Conservation (phyloP, 2,329 filamentous ascomycete genomes). For the Fusarium bulbicola region DNA sequence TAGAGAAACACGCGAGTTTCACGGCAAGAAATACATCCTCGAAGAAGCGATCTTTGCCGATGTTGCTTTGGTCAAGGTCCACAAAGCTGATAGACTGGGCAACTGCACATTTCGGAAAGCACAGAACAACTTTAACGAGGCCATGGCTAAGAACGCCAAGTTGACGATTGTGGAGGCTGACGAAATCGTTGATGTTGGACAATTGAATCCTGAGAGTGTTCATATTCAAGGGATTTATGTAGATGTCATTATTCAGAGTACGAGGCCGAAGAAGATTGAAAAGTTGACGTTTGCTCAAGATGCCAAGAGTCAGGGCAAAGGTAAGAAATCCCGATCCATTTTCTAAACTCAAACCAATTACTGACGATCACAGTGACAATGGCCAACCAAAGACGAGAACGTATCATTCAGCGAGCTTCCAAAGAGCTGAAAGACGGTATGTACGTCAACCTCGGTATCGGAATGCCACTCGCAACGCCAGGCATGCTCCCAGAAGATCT, state of each 20-base stretch:
- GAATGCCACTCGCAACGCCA: conserved; percentile 90
- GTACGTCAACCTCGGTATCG: conserved; percentile 91
- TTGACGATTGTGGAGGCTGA: conserved; percentile 91
- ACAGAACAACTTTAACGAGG: conserved; percentile 90
- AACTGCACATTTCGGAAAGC: conserved; percentile 88
- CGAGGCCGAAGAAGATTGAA: conserved; percentile 79
- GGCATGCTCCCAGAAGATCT: conserved; percentile 79
- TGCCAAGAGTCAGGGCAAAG: not conserved
- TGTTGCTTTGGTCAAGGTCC: conserved; percentile 90
- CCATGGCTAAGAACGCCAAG: conserved; percentile 89
- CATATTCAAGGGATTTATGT: conserved; percentile 91
- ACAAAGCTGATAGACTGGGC: conserved; percentile 87
- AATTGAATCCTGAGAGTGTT: conserved; percentile 81
- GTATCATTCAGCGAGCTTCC: conserved; percentile 82
- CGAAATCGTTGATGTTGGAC: conserved; percentile 86
- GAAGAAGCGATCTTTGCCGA: conserved; percentile 87
- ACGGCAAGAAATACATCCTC: conserved; percentile 86
- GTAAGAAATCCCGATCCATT: not conserved
- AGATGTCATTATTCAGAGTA: conserved; percentile 83
- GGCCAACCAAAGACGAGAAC: not conserved
- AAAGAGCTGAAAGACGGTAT: conserved; percentile 93
- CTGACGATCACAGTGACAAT: rapidly evolving
- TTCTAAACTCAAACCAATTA: rapidly evolving
- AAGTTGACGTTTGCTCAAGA: conserved; percentile 58
- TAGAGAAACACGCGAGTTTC: conserved; percentile 88